phyloP scores from a whole-genome alignment of 306 rosid species.

The Ormosia semicastrata region DNA sequence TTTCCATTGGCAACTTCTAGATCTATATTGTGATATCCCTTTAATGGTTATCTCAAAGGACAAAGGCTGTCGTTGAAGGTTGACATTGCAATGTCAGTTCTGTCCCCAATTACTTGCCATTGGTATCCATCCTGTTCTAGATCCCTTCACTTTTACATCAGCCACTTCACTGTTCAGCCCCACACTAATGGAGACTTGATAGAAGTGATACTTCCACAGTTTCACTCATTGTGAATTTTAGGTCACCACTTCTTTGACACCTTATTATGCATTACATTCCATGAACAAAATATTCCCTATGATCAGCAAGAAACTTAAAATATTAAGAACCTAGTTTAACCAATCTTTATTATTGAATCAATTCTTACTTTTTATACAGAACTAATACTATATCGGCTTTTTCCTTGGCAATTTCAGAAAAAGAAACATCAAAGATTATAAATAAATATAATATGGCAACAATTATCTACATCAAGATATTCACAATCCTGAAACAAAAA shows the following conservation, averaged over 20 bases:
- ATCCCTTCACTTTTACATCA: slow-evolving; percentile 92
- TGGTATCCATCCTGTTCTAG: slow-evolving; percentile 93
- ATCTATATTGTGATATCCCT: no score
- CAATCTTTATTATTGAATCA: not conserved
- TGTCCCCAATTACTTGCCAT: slow-evolving; percentile 95
- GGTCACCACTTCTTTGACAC: slow-evolving; percentile 75
- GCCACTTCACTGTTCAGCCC: slow-evolving; percentile 80
- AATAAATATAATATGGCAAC: no score
- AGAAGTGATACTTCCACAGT: slow-evolving; percentile 80
- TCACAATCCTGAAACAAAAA: no score
- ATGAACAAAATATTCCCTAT: not conserved
- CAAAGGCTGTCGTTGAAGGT: slow-evolving; percentile 79
- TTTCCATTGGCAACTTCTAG: no score
- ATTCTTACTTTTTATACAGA: slow-evolving; percentile 83
- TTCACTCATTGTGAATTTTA: slow-evolving; percentile 54
- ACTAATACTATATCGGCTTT: slow-evolving; percentile 84
- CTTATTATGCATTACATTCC: slow-evolving; percentile 63
- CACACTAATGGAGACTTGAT: slow-evolving; percentile 82
- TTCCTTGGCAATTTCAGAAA: slow-evolving; percentile 68
- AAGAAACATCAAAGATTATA: not conserved
- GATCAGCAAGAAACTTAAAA: not conserved
- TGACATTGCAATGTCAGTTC: slow-evolving; percentile 77
- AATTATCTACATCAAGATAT: no score
- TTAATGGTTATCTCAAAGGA: slow-evolving; percentile 75
- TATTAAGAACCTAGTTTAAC: not conserved